A percentile compares a stretch with the other conserved stretches of the same genome.
Conservation (phyloP, 768 basidiomycete genomes). For the Serendipita sp. region DNA sequence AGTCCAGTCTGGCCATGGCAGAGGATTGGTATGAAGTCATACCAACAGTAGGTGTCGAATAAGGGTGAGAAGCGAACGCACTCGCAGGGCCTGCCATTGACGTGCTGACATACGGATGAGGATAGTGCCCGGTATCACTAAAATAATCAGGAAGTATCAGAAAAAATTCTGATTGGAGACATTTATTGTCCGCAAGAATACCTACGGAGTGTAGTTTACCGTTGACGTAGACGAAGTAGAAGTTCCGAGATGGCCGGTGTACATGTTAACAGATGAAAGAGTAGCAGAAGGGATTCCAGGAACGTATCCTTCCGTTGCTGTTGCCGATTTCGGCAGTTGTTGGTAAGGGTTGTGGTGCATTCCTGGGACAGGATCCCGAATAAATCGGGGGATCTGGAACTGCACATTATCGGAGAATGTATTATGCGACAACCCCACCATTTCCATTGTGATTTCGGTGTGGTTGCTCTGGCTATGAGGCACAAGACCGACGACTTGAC, state of each 20-base stretch:
- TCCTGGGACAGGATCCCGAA: not conserved
- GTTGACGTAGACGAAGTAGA: no score
- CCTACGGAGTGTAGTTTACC: no score
- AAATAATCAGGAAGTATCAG: not conserved
- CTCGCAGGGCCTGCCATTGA: not conserved
- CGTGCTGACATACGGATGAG: not conserved
- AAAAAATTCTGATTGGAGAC: not conserved
- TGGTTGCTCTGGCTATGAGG: not conserved
- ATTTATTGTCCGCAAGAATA: no score
- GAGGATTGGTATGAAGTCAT: not conserved
- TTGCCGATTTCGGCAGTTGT: not conserved
- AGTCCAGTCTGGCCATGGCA: not conserved
- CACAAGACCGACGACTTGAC: not conserved
- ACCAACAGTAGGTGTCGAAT: not conserved
- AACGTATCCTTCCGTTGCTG: not conserved
- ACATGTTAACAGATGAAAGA: no score
- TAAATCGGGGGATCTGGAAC: conserved; percentile 8
- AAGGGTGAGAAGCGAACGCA: not conserved
- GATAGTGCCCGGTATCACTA: not conserved
- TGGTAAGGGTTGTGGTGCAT: not conserved
- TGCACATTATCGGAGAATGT: conserved; percentile 7
- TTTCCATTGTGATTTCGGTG: not conserved
- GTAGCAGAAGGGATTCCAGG: not conserved
- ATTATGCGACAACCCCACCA: conserved; percentile 1
- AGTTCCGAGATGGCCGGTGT: no score